Evolutionary conservation across 805 yeast species (phyloP), one percentile per base, ranked within the genome.

Genomic region (Clavispora phyllophila): DNA sequence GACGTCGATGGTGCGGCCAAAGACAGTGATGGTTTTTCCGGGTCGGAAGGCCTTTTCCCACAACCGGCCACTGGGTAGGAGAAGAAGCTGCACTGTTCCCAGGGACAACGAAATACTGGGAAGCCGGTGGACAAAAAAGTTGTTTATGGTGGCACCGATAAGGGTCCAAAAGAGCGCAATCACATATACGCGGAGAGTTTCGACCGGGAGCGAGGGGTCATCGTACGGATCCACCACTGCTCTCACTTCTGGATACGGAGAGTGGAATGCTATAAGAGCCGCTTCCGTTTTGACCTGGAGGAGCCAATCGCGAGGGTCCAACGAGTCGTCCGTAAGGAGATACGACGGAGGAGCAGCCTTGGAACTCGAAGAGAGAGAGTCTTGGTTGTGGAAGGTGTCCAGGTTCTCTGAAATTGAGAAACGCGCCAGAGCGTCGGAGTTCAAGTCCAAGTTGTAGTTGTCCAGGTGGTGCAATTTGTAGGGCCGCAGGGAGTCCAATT

Each of bases 211-310:
- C 2, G 49, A 37, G 1, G 73, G 73, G 45, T 81, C 82, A 49
- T 81, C 85, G 39, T 51, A 63, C 10, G 81, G 75, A 14, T 78
- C 81, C n/a, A 79, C 79, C 15, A 82, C 75, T 9, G 86, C 80
- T 29, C 87, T 62, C 12, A 82, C 82, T 52, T 82, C 87, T 1
- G 85, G 82, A 48, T 79, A 80, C 5, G 84, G 84, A 5, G 82
- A 75, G 54, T 69, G 72, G 49, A 45, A 66, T 14, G 62, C 64
- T 15, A 62, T 62, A 34, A 75, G 54, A 24, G 66, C 70, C 4
- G 79, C 79, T 44, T 73, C 72, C 25, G 68, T 55, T 44, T 60
- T 62, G 28, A 62, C 57, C 34, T 66, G 68, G 14, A 69, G 53
- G 9, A 48, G 45, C 69, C 70, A 64, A 26, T 62, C 60, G 2